A percentile compares a stretch with the other conserved stretches of the same genome.
These are phyloP conservation scores for Globisporangium heterothallicum DNA, from an alignment of 352 stramenopile species.

Conservation along the genomic window DNA sequence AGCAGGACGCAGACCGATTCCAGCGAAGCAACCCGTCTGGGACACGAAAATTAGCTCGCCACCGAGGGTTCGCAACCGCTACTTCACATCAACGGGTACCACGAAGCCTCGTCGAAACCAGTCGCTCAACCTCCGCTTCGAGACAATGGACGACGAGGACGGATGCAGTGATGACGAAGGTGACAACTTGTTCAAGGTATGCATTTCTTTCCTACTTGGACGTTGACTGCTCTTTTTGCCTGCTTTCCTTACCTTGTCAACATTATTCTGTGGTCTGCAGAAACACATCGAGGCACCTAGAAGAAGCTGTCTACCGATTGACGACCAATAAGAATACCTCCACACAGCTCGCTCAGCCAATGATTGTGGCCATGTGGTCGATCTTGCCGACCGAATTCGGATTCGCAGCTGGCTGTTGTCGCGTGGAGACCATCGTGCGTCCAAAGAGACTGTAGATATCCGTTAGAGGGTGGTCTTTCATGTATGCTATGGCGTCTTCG, in stretches of 20 bases:
- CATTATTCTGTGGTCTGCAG: not conserved
- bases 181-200: constrained; percentile 12
- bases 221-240: not conserved
- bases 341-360: constrained; percentile 7
- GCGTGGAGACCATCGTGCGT: constrained; percentile 51
- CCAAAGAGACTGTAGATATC: constrained; percentile 66
- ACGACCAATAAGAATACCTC: constrained; percentile 4
- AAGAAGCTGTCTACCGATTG: constrained; percentile 17
- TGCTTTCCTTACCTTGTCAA: not conserved
- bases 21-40: constrained; percentile 17
- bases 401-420: not conserved
- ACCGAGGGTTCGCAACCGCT: constrained; percentile 30
- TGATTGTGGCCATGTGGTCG: constrained; percentile 4
- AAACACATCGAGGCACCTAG: constrained; percentile 20
- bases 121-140: not conserved
- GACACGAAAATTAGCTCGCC: constrained; percentile 25
- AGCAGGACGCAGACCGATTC: not conserved
- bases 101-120: not conserved
- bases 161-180: constrained; percentile 15
- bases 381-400: constrained; percentile 1
- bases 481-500: constrained; percentile 42
- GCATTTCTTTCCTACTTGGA: not conserved
- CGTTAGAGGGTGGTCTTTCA: constrained; percentile 33
- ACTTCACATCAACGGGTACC: constrained; percentile 16
- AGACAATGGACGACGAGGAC: constrained; percentile 6